These are phyloP conservation scores for Phialocephala subalpina DNA, from an alignment of 2,329 filamentous ascomycete genomes.

Conservation along the genomic window DNA sequence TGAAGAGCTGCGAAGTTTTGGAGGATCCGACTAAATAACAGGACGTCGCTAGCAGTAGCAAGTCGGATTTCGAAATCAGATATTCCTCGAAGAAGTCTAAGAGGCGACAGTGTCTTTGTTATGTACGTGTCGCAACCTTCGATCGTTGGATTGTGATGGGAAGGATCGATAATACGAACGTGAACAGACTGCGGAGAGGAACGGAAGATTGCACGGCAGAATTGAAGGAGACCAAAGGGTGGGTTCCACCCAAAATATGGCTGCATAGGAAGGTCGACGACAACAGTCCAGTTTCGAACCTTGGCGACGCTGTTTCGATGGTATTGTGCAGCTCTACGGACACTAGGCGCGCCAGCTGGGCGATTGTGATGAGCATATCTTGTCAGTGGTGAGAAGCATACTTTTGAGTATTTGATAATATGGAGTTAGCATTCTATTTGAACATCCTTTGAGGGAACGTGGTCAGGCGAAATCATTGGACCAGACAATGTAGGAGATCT, in stretches of 20 bases:
- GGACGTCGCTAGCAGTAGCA: not conserved
- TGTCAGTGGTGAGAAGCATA: not conserved
- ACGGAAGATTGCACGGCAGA: not conserved
- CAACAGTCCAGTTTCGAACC: not conserved
- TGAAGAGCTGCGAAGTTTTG: too few species aligned
- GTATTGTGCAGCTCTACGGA: not conserved
- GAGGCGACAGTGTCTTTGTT: not conserved
- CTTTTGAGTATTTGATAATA: not conserved
- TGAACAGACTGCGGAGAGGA: not conserved
- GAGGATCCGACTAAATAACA: not conserved
- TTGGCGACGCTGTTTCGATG: not conserved
- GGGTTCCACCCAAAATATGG: not conserved
- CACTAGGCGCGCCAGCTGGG: too few species aligned
- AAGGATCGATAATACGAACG: not conserved
- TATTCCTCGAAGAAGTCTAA: not conserved
- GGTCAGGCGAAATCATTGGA: too few species aligned
- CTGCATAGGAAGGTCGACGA: not conserved
- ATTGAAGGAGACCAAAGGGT: not conserved
- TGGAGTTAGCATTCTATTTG: too few species aligned
- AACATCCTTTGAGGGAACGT: too few species aligned
- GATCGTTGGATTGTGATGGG: too few species aligned
- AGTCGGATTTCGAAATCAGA: not conserved
- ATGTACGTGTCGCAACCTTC: too few species aligned
- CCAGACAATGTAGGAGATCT: too few species aligned
- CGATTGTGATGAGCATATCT: not conserved